Evolutionary conservation across 164 flowering plant species (phyloP).

Genomic region (Liriodendron chinense): DNA sequence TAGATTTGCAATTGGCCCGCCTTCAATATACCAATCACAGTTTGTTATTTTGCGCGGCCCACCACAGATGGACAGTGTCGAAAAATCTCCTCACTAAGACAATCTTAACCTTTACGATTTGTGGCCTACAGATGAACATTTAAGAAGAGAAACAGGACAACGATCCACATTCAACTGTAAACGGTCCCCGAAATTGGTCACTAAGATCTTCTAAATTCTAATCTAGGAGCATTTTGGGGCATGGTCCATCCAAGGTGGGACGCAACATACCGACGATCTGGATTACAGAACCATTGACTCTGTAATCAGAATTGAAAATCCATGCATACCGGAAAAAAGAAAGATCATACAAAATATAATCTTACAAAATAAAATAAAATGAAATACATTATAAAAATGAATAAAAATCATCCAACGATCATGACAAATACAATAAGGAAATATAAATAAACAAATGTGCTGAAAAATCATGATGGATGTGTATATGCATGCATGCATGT

Average conservation of each 20-base stretch:
- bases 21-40: too few relatives aligned
- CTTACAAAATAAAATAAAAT: neutral
- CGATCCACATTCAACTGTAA: neutral
- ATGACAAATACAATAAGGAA: neutral
- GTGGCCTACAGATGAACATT: neutral
- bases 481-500: too few relatives aligned
- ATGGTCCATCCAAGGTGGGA: neutral
- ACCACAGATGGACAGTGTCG: neutral
- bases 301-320: neutral
- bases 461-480: too few relatives aligned
- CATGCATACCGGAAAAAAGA: neutral
- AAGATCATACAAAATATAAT: too few relatives aligned
- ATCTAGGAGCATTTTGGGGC: neutral
- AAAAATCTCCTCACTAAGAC: neutral
- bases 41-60: too few relatives aligned
- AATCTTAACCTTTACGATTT: neutral
- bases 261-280: neutral
- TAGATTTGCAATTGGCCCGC: too few relatives aligned
- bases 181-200: neutral
- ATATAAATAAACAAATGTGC: neutral
- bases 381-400: neutral
- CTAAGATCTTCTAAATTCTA: neutral
- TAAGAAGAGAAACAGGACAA: neutral
- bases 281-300: neutral
- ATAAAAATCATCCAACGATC: too few relatives aligned